Conservation (phyloP, 2,329 filamentous ascomycete genomes). For the Epicoccum nigrum region DNA sequence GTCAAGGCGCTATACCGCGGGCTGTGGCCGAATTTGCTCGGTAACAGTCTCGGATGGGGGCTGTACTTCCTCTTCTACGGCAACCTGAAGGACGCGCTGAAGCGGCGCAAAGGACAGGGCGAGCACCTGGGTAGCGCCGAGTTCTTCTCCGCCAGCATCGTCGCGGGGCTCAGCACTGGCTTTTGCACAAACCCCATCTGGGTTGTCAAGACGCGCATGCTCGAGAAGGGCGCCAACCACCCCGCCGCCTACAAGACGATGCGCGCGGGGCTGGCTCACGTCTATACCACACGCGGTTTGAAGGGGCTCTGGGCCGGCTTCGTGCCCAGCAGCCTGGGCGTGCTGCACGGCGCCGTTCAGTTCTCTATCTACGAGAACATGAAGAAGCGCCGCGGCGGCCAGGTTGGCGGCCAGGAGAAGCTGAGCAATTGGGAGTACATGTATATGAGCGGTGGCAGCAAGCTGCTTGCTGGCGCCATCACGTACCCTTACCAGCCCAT, state of each 20-base stretch:
- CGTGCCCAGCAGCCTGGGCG: constrained; percentile 80
- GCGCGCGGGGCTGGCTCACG: constrained; percentile 68
- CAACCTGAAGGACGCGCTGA: constrained; percentile 63
- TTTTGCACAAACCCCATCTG: constrained; percentile 92
- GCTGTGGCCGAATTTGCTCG: constrained; percentile 85
- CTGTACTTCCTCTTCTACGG: constrained; percentile 84
- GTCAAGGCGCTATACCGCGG: constrained; percentile 83
- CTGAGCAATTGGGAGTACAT: constrained; percentile 78
- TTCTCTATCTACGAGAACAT: constrained; percentile 91
- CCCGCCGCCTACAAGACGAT: constrained; percentile 84
- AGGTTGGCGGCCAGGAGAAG: constrained; percentile 43
- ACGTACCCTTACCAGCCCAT: constrained; percentile 97
- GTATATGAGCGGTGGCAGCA: constrained; percentile 78
- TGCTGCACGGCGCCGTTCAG: constrained; percentile 90
- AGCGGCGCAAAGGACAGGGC: constrained; percentile 47
- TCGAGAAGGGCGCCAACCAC: constrained; percentile 77
- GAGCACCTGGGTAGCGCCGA: constrained; percentile 66
- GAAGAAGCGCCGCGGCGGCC: constrained; percentile 64
- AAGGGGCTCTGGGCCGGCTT: constrained; percentile 88
- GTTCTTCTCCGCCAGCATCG: constrained; percentile 79
- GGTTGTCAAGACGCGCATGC: constrained; percentile 98
- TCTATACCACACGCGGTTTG: constrained; percentile 74
- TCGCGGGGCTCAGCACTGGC: constrained; percentile 73
- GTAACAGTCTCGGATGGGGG: constrained; percentile 89
- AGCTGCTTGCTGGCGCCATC: constrained; percentile 84